Percentiles rank a stretch among this genome's conserved stretches.
phyloP scores from a whole-genome alignment of 2,329 filamentous ascomycete genomes.

The Cladorrhinum sp. region DNA sequence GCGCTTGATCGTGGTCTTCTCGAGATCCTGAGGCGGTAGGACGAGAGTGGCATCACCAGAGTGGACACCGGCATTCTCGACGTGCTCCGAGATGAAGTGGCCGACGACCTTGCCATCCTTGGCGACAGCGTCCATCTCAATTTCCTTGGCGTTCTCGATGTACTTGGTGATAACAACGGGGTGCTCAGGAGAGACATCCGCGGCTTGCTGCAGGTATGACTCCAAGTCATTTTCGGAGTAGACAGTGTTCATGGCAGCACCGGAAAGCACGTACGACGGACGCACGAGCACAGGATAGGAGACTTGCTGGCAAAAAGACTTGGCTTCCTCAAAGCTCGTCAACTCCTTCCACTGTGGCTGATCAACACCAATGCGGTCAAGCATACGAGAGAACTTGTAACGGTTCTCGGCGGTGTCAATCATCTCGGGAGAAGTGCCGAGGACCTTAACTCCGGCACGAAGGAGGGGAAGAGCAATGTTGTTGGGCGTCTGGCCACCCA shows the following conservation, averaged over 20 bases:
- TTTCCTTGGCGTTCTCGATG: conserved; percentile 98
- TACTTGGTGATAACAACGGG: conserved; percentile 99
- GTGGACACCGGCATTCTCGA: conserved; percentile 97
- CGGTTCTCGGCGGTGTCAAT: conserved; percentile 96
- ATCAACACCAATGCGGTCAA: conserved; percentile 90
- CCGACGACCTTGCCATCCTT: conserved; percentile 85
- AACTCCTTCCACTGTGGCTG: conserved; percentile 98
- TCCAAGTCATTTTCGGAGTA: conserved; percentile 93
- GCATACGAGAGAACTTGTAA: conserved; percentile 98
- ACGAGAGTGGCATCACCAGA: conserved; percentile 97
- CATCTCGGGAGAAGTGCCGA: conserved; percentile 97
- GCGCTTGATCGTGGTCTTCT: conserved; percentile 79
- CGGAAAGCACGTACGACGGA: conserved; percentile 94
- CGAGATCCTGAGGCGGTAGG: conserved; percentile 88
- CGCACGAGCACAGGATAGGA: conserved; percentile 92
- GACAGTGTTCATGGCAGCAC: conserved; percentile 98
- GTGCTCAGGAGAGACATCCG: conserved; percentile 89
- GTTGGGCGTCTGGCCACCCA: conserved; percentile 97
- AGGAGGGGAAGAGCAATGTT: conserved; percentile 92
- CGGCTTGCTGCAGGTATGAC: conserved; percentile 84
- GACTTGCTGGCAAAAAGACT: conserved; percentile 81
- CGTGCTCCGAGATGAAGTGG: conserved; percentile 97
- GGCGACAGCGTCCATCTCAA: conserved; percentile 98
- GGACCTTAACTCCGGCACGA: conserved; percentile 83
- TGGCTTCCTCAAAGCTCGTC: conserved; percentile 89